Evolutionary conservation across 2,329 filamentous ascomycete genomes (phyloP).

Genomic region (Monosporascus sp.): DNA sequence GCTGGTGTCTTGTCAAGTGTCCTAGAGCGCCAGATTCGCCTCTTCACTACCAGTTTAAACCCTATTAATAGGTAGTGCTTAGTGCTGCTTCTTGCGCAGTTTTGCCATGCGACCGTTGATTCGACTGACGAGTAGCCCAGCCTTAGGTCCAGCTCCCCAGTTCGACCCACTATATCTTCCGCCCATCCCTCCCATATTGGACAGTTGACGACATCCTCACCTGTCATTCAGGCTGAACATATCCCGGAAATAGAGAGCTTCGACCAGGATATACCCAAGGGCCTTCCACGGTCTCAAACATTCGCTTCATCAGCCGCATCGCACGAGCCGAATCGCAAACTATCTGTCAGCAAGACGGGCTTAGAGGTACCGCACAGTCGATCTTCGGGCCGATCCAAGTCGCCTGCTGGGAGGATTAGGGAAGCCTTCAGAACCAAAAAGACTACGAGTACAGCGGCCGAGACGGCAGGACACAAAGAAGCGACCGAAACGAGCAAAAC

Average conservation of each 20-base stretch:
- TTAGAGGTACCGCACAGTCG: slow-evolving; percentile 38
- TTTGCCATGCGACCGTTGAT: slow-evolving; percentile 8
- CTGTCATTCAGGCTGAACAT: slow-evolving; percentile 56
- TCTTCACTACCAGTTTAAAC: neutral
- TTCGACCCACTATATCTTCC: slow-evolving; percentile 45
- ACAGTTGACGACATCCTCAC: slow-evolving; percentile 64
- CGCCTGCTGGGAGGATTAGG: slow-evolving; percentile 66
- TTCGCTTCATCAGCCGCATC: slow-evolving; percentile 29
- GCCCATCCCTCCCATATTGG: slow-evolving; percentile 61
- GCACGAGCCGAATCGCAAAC: slow-evolving; percentile 24
- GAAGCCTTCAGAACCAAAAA: slow-evolving; percentile 63
- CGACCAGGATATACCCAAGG: slow-evolving; percentile 24
- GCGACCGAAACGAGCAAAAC: slow-evolving; percentile 10
- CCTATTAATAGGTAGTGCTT: neutral
- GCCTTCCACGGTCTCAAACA: slow-evolving; percentile 31
- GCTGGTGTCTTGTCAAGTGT: neutral
- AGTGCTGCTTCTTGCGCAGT: neutral
- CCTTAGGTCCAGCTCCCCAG: slow-evolving; percentile 19
- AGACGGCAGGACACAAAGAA: slow-evolving; percentile 12
- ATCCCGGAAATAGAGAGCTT: slow-evolving; percentile 38
- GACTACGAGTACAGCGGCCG: slow-evolving; percentile 33
- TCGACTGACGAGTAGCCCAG: slow-evolving; percentile 5
- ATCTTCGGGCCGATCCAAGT: slow-evolving; percentile 54
- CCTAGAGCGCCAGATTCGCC: neutral
- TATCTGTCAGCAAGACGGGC: slow-evolving; percentile 29